phyloP scores from a whole-genome alignment of 148 eudicot genomes.

The Vaccinium vitisidaea region DNA sequence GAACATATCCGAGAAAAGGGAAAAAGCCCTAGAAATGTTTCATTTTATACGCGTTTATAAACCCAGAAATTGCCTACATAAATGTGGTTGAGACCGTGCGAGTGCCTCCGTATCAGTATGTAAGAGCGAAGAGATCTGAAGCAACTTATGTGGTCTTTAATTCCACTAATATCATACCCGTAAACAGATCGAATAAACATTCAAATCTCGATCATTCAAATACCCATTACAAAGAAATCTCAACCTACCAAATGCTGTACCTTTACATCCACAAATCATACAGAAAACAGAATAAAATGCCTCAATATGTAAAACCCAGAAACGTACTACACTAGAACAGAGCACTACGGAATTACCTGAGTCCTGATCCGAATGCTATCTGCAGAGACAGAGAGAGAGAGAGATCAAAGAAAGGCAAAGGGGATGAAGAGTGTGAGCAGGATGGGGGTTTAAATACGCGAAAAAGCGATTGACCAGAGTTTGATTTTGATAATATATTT shows the following conservation, averaged over 20 bases:
- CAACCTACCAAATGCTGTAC: neutral
- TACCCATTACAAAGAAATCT: neutral
- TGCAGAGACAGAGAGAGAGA: neutral
- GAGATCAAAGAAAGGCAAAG: neutral
- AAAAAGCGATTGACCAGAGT: neutral
- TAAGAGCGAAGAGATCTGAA: neutral
- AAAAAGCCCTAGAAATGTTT: neutral
- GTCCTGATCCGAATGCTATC: slow-evolving; percentile 3
- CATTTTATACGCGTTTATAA: neutral
- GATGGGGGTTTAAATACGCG: slow-evolving; percentile 7
- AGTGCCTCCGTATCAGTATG: neutral
- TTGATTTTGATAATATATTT: too few relatives aligned
- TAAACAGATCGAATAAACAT: neutral
- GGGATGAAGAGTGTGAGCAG: neutral
- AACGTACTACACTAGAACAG: neutral
- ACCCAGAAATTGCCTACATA: neutral
- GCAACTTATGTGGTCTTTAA: neutral
- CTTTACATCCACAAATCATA: too few relatives aligned
- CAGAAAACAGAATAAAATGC: neutral
- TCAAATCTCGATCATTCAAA: neutral
- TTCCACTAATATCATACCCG: neutral
- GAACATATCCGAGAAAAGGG: neutral
- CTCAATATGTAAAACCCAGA: neutral
- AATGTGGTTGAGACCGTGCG: neutral
- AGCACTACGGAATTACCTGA: neutral